phyloP scores from a whole-genome alignment of 1,284 basidiomycete species.

The Cerioporus squamosus region DNA sequence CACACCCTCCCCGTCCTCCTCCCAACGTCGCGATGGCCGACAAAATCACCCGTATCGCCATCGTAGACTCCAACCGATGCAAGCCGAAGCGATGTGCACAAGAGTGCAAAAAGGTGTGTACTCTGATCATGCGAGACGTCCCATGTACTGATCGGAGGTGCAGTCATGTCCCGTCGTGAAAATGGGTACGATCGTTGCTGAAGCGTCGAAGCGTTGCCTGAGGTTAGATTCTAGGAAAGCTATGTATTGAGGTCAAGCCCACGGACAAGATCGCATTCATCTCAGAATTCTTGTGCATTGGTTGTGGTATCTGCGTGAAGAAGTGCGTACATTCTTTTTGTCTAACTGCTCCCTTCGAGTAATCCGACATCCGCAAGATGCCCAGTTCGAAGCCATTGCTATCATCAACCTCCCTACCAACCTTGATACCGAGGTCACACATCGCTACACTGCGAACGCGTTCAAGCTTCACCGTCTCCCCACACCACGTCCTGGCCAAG shows the following conservation, averaged over 20 bases:
- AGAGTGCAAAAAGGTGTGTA: constrained; percentile 86
- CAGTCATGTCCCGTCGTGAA: constrained; percentile 97
- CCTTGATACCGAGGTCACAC: constrained; percentile 91
- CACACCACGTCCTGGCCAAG: constrained; percentile 93
- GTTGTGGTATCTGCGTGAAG: constrained; percentile 98
- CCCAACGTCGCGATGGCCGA: constrained; percentile 49
- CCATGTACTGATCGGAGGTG: constrained; percentile 2
- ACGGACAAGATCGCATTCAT: constrained; percentile 97
- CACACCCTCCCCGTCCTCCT: neutral
- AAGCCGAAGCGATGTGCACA: constrained; percentile 93
- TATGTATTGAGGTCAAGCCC: constrained; percentile 96
- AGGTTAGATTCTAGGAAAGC: constrained; percentile 65
- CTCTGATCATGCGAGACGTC: neutral
- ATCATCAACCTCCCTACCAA: constrained; percentile 99
- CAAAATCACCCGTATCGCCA: constrained; percentile 95
- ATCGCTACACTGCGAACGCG: constrained; percentile 95
- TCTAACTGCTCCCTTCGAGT: neutral
- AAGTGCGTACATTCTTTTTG: constrained; percentile 63
- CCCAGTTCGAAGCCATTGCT: constrained; percentile 95
- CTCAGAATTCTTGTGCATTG: constrained; percentile 95
- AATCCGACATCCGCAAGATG: constrained; percentile 58
- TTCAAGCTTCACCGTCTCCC: constrained; percentile 98
- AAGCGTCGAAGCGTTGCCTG: neutral
- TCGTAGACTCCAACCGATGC: constrained; percentile 92
- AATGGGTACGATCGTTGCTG: constrained; percentile 72